Evolutionary conservation across 106 monocot genomes (phyloP), one percentile per base, ranked within the genome.

Genomic region (Apostasia shenzhenica): DNA sequence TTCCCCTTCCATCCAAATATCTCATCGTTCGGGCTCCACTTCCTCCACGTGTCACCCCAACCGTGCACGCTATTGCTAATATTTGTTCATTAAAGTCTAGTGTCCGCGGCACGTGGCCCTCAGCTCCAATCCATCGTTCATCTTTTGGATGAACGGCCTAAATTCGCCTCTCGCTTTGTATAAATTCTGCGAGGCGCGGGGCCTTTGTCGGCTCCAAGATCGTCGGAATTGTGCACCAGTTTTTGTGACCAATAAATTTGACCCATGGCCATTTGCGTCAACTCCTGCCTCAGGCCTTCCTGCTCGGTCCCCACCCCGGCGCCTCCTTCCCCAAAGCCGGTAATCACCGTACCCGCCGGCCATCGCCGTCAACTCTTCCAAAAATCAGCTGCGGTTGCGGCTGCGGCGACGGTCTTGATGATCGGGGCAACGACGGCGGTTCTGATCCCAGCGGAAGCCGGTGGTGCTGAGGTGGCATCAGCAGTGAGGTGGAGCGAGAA

Each of bases 181-280:
- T 13, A 46, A 1, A 42, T 9, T 2, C 1, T 8, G 12, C 1
- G 45, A 45, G 26, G 26, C 26, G 26, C 26, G 26, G 26, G 26
- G 26, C 26, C 26, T 26, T 26, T 0, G 26, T 26, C 26, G 26
- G 26, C 26, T 26, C 26, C 26, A 26, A 26, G 26, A 26, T 26
- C 26, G 26, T 26, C 26, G 26, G 26, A 26, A 26, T 26, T 26
- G 26, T 26, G 26, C 26, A 5, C 46, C 10, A 0, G 14, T 12
- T 13, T 63, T 14, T 3, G 46, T 12, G 14, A 46, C 63, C 46
- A 11, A 14, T 6, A 72, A 12, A 4, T 26, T 26, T 8, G 50
- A 12, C 41, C 43, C 26, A 78, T 78, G 78, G 72, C 67, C 12
- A 60, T 78, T n/a, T 59, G 59, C 12, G 55, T 78, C 54, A 77